Evolutionary conservation across 108 stramenopile species (phyloP).

Genomic region (Skeletonema potamos): DNA sequence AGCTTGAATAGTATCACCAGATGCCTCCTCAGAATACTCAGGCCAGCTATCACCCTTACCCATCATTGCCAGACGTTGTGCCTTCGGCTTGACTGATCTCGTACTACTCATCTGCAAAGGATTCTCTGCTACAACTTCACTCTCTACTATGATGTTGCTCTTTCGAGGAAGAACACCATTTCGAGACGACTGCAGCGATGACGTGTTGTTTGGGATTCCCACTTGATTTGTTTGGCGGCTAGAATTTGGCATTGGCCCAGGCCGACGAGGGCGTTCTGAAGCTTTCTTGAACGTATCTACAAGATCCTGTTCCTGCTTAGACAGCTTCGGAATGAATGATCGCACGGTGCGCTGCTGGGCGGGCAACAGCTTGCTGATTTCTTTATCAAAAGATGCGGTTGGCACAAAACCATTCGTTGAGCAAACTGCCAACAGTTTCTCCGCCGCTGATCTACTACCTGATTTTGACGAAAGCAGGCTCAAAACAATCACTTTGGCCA

Average conservation of each 20-base stretch:
- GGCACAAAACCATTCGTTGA: conserved; percentile 43
- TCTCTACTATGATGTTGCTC: neutral
- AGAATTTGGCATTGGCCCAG: neutral
- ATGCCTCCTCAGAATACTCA: conserved; percentile 84
- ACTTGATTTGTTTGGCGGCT: conserved; percentile 1
- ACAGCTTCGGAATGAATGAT: conserved; percentile 59
- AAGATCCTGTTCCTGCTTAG: conserved; percentile 19
- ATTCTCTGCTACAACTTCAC: neutral
- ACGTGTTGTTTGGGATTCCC: neutral
- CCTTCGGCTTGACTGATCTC: conserved; percentile 23
- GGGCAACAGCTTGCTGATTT: conserved; percentile 60
- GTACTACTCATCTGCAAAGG: conserved; percentile 21
- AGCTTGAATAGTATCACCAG: conserved; percentile 24
- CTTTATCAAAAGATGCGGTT: conserved; percentile 43
- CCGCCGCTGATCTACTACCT: conserved; percentile 73
- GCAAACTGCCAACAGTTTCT: conserved; percentile 50
- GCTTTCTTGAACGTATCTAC: conserved; percentile 20
- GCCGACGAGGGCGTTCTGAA: neutral
- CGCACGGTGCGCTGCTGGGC: conserved; percentile 79
- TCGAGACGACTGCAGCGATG: conserved; percentile 22
- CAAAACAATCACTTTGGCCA: conserved; percentile 60
- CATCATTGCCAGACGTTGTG: conserved; percentile 18
- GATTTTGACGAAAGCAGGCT: conserved; percentile 76
- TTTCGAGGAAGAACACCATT: conserved; percentile 4
- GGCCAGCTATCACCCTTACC: conserved; percentile 60